Percentiles rank a stretch among this genome's conserved stretches.
These are phyloP conservation scores for Suhomyces wounanorum DNA, from an alignment of 1,139 yeast genomes.

Conservation along the genomic window DNA sequence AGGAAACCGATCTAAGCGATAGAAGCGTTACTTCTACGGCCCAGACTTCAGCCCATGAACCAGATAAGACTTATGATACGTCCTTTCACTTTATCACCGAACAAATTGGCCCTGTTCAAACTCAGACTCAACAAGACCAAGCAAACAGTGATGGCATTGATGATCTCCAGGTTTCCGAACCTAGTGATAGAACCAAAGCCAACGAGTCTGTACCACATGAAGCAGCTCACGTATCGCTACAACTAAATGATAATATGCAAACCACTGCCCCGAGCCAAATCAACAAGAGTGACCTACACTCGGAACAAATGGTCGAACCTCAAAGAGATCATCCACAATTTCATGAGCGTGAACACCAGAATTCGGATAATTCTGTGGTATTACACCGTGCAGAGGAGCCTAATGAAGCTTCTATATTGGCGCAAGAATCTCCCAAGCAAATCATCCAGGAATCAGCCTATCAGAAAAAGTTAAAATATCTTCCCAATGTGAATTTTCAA, in stretches of 20 bases:
- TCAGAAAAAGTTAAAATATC: constrained; percentile 38
- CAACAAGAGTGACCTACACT: not conserved
- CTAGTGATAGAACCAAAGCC: not conserved
- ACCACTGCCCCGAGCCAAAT: too few species aligned
- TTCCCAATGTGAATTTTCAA: constrained; percentile 37
- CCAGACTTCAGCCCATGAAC: constrained; percentile 16
- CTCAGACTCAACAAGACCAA: not conserved
- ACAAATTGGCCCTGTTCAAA: not conserved
- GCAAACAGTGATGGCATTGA: not conserved
- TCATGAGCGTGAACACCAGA: not conserved
- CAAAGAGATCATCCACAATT: not conserved
- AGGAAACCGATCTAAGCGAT: constrained; percentile 30
- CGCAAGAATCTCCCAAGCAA: constrained; percentile 14
- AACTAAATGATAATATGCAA: not conserved
- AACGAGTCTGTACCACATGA: not conserved
- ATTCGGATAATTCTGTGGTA: not conserved
- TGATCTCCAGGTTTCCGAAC: not conserved
- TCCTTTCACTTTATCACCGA: constrained; percentile 10
- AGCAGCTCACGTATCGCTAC: not conserved
- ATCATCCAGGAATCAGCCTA: constrained; percentile 20
- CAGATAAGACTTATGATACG: constrained; percentile 13
- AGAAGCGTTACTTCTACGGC: constrained; percentile 17
- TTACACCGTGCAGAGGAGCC: not conserved
- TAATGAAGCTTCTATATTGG: constrained; percentile 8
- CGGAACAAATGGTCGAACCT: not conserved